Conservation (phyloP, 805 yeast species). For the Candida methanosorbosa region DNA sequence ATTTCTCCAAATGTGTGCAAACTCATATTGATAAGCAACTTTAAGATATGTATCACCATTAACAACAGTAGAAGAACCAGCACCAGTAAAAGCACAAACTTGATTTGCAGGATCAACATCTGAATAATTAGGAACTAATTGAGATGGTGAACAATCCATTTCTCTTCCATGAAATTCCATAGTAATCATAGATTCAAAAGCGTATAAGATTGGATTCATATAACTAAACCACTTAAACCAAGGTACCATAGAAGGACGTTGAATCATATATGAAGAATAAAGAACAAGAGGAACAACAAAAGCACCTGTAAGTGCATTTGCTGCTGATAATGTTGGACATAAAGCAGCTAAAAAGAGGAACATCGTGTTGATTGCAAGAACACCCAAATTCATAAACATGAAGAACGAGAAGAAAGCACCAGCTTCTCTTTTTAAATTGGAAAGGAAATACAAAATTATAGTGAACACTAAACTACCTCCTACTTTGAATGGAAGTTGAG, state of each 20-base stretch:
- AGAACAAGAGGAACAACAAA: constrained; percentile 39
- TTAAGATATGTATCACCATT: constrained; percentile 42
- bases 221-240: constrained; percentile 55
- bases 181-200: constrained; percentile 45
- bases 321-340: constrained; percentile 41
- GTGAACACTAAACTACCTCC: constrained; percentile 40
- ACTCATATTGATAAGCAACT: constrained; percentile 40
- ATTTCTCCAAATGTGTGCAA: constrained; percentile 71
- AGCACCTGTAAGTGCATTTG: constrained; percentile 54
- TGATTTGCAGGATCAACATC: constrained; percentile 28
- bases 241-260: constrained; percentile 47
- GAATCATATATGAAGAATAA: constrained; percentile 63
- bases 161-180: constrained; percentile 48
- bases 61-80: constrained; percentile 41
- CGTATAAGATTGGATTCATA: constrained; percentile 38
- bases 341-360: constrained; percentile 48
- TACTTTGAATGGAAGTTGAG: constrained; percentile 50
- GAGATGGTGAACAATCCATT: constrained; percentile 35
- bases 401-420: constrained; percentile 46
- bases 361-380: constrained; percentile 39
- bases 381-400: constrained; percentile 28
- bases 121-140: constrained; percentile 41
- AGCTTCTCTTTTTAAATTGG: constrained; percentile 39
- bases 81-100: constrained; percentile 47
- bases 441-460: constrained; percentile 42